Conservation (phyloP, 2,329 filamentous ascomycete species). For the Furcasterigmium furcatum region DNA sequence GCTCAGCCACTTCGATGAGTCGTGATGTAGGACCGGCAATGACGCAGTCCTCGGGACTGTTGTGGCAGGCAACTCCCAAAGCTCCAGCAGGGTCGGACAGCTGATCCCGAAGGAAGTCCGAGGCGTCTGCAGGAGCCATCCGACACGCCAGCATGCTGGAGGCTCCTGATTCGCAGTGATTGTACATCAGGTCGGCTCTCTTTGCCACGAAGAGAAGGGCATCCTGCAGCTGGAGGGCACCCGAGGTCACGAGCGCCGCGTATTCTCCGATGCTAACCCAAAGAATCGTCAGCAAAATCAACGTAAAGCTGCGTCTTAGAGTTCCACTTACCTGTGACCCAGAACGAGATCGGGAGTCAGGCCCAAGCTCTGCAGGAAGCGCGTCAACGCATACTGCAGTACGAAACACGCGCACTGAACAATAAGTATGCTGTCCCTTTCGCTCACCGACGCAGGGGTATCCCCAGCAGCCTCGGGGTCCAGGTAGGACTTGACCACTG, state of each 20-base stretch:
- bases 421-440: slow-evolving; percentile 12
- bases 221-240: slow-evolving; percentile 12
- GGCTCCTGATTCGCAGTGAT: slow-evolving; percentile 8
- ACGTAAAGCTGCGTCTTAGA: background rate
- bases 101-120: background rate
- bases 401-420: slow-evolving; percentile 24
- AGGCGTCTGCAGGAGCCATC: slow-evolving; percentile 9
- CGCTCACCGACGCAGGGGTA: background rate
- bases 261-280: slow-evolving; percentile 20
- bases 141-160: slow-evolving; percentile 18
- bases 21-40: slow-evolving; percentile 17
- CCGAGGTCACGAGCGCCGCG: slow-evolving; percentile 17
- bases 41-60: slow-evolving; percentile 23
- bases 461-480: background rate
- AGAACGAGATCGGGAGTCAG: slow-evolving; percentile 15
- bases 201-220: slow-evolving; percentile 16
- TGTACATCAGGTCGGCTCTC: slow-evolving; percentile 16
- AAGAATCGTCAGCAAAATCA: background rate
- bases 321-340: slow-evolving; percentile 16
- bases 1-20: slow-evolving; percentile 12
- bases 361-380: slow-evolving; percentile 19
- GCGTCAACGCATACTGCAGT: slow-evolving; percentile 24
- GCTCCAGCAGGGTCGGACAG: slow-evolving; percentile 1
- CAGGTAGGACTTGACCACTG: background rate
- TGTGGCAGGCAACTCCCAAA: slow-evolving; percentile 23